These are phyloP conservation scores for Ceriops decandra DNA, from an alignment of 345 rosid species.

Conservation along the genomic window DNA sequence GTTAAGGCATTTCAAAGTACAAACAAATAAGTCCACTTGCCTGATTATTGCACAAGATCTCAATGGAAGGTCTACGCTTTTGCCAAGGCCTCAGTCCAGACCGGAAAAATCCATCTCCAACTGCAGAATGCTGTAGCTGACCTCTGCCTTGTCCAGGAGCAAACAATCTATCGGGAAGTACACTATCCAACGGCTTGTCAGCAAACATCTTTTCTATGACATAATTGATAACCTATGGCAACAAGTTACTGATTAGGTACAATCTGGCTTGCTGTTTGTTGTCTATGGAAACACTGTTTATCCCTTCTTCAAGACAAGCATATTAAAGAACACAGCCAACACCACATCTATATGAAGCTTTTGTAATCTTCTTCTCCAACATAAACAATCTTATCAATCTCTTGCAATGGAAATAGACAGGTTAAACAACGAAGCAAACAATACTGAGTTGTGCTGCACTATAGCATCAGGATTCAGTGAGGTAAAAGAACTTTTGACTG, in stretches of 20 bases:
- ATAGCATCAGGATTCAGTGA: too few relatives aligned
- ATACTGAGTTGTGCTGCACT: too few relatives aligned
- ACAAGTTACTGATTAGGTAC: background rate
- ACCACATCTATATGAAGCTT: too few relatives aligned
- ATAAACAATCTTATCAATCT: too few relatives aligned
- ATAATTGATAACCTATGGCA: conserved; percentile 82
- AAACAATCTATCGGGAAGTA: conserved; percentile 51
- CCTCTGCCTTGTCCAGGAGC: conserved; percentile 60
- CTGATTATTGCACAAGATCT: conserved; percentile 97
- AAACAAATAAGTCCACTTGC: conserved; percentile 35
- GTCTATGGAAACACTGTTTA: too few relatives aligned
- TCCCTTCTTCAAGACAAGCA: too few relatives aligned
- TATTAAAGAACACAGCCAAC: too few relatives aligned
- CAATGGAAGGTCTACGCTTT: conserved; percentile 76
- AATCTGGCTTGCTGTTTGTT: too few relatives aligned
- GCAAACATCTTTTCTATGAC: conserved; percentile 86
- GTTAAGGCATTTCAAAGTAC: background rate
- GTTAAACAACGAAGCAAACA: too few relatives aligned
- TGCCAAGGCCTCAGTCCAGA: conserved; percentile 75
- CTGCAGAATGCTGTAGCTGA: conserved; percentile 51
- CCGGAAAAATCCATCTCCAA: conserved; percentile 62
- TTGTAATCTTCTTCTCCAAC: too few relatives aligned
- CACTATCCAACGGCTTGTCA: conserved; percentile 70
- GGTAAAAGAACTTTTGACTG: background rate
- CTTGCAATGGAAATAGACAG: too few relatives aligned